These are phyloP conservation scores for Cystobasidium sp. DNA, from an alignment of 1,284 basidiomycete genomes.

Conservation along the genomic window DNA sequence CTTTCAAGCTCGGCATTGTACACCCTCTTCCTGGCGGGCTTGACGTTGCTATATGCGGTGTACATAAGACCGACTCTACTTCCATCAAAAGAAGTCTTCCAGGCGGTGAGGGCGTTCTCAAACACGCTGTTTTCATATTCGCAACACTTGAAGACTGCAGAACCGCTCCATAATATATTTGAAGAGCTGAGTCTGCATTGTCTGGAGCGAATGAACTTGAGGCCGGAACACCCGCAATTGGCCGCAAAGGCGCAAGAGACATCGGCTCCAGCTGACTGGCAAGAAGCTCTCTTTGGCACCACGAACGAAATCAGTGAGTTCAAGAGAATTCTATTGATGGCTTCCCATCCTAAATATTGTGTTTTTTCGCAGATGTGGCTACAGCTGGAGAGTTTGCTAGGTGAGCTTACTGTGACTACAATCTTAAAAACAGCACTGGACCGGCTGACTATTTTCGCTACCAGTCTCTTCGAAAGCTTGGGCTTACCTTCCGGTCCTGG, in stretches of 20 bases:
- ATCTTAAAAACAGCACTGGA: no score
- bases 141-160: neutral
- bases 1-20: constrained; percentile 1
- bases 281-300: neutral
- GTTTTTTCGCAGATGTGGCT: neutral
- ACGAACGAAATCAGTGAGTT: neutral
- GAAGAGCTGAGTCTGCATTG: neutral
- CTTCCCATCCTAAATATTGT: neutral
- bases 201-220: neutral
- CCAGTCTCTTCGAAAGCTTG: neutral
- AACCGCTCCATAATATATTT: neutral
- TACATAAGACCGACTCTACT: neutral
- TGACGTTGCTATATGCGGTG: neutral
- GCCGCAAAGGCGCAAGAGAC: neutral
- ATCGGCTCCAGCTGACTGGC: neutral
- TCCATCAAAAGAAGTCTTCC: neutral
- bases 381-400: neutral
- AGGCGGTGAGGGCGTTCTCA: neutral
- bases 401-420: neutral
- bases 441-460: neutral
- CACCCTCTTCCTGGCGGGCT: neutral
- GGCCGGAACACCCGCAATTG: neutral
- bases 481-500: neutral
- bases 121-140: constrained; percentile 5
- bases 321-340: neutral